Evolutionary conservation across 2,329 filamentous ascomycete genomes (phyloP), one percentile per base, ranked within the genome.

Genomic region (Pezicula radicicola): DNA sequence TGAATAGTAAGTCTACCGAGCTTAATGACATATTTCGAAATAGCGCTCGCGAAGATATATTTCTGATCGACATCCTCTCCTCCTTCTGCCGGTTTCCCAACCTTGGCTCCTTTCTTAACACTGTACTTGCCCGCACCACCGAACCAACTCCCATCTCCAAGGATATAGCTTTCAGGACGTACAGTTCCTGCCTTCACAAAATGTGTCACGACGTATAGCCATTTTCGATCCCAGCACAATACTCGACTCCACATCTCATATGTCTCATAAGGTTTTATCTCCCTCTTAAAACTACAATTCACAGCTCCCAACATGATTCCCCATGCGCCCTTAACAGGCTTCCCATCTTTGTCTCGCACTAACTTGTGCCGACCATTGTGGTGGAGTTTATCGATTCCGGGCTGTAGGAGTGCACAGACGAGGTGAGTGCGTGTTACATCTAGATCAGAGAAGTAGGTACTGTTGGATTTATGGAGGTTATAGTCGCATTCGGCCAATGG

Each of bases 11-110:
- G 76, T 21, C 93, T 78, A 1, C 87, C 89, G 51, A 91, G 77
- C 74, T 93, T 93, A 67, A 90, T 85, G 39, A 93, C 89, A 68
- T 93, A 93, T 73, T 91, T 92, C 72, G 81, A 85, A 41, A 93
- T 70, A 1, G 84, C 85, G 0, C 85, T 86, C 1, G 89, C 89
- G 60, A 87, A 79, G 37, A 93, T 78, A 54, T 80, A 83, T 69
- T 80, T 84, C 67, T 83, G 76, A 67, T 81, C 81, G 28, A 77
- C 65, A 33, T 68, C 65, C 4, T 49, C 50, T 1, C 35, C 42
- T 15, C 39, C 16, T 18, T 70, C 75, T 44, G 66, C 61, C 28
- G 28, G 21, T 21, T 21, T 21, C 21, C 21, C 21, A 2, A 66
- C 67, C 25, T 70, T 57, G 3, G 61, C 59, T 44, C 72, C 68